phyloP scores from a whole-genome alignment of 257 asterid genomes.

The Handroanthus guayacan region DNA sequence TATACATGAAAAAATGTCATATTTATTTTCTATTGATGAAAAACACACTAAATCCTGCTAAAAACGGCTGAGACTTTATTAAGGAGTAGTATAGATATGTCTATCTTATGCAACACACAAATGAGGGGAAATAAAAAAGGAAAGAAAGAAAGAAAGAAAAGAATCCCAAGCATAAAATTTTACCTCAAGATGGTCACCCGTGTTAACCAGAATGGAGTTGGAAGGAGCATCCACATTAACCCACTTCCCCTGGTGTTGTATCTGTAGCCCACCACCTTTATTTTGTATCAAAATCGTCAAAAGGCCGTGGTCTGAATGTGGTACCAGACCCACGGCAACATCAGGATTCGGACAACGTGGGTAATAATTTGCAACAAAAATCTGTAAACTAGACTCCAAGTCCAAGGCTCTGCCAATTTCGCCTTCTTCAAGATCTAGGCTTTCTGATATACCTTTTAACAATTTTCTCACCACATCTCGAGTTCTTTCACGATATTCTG shows the following conservation, averaged over 20 bases:
- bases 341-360: slow-evolving; percentile 80
- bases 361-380: slow-evolving; percentile 63
- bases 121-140: too few species aligned
- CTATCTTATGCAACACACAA: too few species aligned
- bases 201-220: slow-evolving; percentile 70
- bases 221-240: slow-evolving; percentile 55
- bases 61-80: too few species aligned
- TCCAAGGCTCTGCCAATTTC: slow-evolving; percentile 47
- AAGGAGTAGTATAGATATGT: too few species aligned
- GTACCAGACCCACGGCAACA: slow-evolving; percentile 65
- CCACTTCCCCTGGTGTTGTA: slow-evolving; percentile 73
- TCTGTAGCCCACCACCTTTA: slow-evolving; percentile 66
- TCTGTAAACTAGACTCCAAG: slow-evolving; percentile 51
- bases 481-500: slow-evolving; percentile 51
- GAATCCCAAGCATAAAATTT: not conserved
- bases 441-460: slow-evolving; percentile 54
- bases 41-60: too few species aligned
- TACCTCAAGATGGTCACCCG: slow-evolving; percentile 89
- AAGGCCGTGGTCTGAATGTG: slow-evolving; percentile 88
- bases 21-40: too few species aligned
- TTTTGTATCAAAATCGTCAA: slow-evolving; percentile 71
- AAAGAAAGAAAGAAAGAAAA: too few species aligned
- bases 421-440: slow-evolving; percentile 61
- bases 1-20: too few species aligned
- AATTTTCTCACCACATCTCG: slow-evolving; percentile 49